Conservation (phyloP, 1,284 basidiomycete species). For the Ceratobasidium sp. region DNA sequence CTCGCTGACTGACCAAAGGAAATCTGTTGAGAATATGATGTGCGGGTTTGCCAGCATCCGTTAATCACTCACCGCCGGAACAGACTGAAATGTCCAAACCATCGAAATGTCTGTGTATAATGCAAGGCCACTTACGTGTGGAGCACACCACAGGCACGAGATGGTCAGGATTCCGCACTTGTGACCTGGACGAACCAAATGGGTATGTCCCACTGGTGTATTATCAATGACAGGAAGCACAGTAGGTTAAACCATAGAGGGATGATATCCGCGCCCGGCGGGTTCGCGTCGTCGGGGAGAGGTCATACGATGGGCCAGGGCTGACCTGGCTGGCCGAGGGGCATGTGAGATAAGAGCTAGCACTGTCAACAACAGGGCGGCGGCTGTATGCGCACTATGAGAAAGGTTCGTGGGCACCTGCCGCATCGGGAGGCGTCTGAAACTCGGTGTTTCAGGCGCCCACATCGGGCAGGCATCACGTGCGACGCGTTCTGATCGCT, state of each 20-base stretch:
- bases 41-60: neutral
- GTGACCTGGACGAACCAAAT: constrained; percentile 13
- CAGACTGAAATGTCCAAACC: neutral
- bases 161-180: neutral
- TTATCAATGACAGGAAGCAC: neutral
- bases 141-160: constrained; percentile 11
- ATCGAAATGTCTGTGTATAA: neutral
- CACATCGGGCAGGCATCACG: constrained; percentile 6
- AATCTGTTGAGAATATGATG: no score
- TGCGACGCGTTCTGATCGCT: constrained; percentile 18
- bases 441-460: constrained; percentile 38
- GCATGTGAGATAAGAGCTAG: neutral
- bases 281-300: constrained; percentile 2
- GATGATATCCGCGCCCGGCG: constrained; percentile 3
- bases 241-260: constrained; percentile 7
- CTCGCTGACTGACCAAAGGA: no score
- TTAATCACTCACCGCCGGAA: constrained; percentile 19
- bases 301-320: neutral
- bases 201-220: neutral
- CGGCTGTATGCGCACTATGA: constrained; percentile 16
- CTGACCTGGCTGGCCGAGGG: constrained; percentile 9
- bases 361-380: neutral
- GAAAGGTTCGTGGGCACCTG: constrained; percentile 22
- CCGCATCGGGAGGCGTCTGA: constrained; percentile 21
- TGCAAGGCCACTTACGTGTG: neutral